phyloP scores from a whole-genome alignment of 208 protist species.

The Willaertia magna region DNA sequence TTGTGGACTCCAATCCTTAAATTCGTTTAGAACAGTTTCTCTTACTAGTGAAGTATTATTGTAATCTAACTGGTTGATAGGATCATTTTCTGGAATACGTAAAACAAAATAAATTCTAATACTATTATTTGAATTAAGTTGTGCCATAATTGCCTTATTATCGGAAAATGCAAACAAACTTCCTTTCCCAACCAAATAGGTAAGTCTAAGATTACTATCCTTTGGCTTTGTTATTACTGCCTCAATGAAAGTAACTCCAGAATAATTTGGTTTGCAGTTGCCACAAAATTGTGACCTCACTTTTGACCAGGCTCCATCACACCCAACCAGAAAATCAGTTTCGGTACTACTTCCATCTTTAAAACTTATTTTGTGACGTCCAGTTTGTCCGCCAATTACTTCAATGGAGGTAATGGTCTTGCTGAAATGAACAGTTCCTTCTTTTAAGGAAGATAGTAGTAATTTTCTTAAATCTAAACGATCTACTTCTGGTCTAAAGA shows the following conservation, averaged over 20 bases:
- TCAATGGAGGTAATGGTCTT: neutral
- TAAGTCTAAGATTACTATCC: neutral
- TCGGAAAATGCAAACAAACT: neutral
- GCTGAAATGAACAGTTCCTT: neutral
- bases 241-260: neutral
- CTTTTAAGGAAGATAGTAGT: neutral
- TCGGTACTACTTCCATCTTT: neutral
- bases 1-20: neutral
- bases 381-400: neutral
- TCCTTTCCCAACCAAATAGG: neutral
- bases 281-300: neutral
- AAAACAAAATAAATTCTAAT: neutral
- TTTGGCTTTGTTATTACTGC: neutral
- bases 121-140: neutral
- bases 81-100: neutral
- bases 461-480: slow-evolving; percentile 7
- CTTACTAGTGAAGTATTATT: too few species aligned
- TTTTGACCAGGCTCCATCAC: slow-evolving; percentile 18
- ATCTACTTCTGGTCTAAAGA: slow-evolving; percentile 22
- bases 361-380: neutral
- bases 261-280: neutral
- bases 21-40: neutral
- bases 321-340: slow-evolving; percentile 16
- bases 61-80: too few species aligned
- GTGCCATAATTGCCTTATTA: neutral